phyloP scores from a whole-genome alignment of 2,329 filamentous ascomycete species.

The Alternaria sp. region DNA sequence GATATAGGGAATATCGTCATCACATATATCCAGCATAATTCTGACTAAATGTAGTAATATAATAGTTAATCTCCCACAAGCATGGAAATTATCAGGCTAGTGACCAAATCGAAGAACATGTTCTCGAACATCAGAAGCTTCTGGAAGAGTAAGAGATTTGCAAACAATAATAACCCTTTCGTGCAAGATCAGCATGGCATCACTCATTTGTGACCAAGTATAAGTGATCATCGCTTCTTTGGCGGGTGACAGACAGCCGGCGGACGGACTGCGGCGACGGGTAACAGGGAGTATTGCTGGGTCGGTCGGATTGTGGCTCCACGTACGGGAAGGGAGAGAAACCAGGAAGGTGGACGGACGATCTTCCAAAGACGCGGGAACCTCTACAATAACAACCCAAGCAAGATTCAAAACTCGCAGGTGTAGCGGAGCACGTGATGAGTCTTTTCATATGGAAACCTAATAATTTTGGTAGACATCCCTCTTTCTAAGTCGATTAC shows the following conservation, averaged over 20 bases:
- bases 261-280: conserved; percentile 6
- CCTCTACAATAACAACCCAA: not conserved
- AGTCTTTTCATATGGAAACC: not conserved
- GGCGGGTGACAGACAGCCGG: conserved; percentile 2
- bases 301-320: conserved; percentile 1
- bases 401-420: not conserved
- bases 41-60: conserved; percentile 8
- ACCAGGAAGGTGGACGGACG: not conserved
- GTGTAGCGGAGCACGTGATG: conserved; percentile 4
- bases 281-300: conserved; percentile 5
- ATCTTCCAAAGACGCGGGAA: conserved; percentile 4
- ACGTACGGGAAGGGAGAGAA: not conserved
- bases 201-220: not conserved
- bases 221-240: conserved; percentile 5
- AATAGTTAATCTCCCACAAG: conserved; percentile 4
- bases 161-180: not conserved
- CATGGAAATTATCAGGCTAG: not conserved
- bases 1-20: conserved; percentile 8
- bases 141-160: conserved; percentile 1
- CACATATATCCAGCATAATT: conserved; percentile 6
- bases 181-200: not conserved
- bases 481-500: not conserved
- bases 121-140: conserved; percentile 3
- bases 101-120: not conserved
- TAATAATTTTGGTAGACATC: not conserved